Percentiles rank a stretch among this genome's conserved stretches.
phyloP scores from a whole-genome alignment of 83 land plant genomes.

The Diphasiastrum complanatum region DNA sequence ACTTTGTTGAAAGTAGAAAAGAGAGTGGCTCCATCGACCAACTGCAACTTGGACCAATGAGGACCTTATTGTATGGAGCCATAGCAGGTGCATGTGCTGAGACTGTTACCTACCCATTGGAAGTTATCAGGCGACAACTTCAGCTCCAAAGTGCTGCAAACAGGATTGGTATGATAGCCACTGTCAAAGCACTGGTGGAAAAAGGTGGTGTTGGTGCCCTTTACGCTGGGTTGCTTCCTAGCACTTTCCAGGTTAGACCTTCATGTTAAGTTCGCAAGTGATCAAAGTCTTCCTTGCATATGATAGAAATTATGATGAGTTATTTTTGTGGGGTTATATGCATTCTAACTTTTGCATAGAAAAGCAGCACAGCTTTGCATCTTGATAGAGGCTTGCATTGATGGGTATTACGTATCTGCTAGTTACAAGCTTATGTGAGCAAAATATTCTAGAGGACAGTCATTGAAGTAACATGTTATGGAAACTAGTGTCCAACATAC shows the following conservation, averaged over 20 bases:
- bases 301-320: no score
- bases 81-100: conserved; percentile 81
- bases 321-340: no score
- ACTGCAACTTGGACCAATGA: conserved; percentile 63
- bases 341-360: no score
- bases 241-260: conserved; percentile 88
- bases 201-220: conserved; percentile 73
- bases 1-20: conserved; percentile 37
- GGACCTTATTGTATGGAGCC: conserved; percentile 79
- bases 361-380: no score
- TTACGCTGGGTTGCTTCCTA: conserved; percentile 75
- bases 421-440: no score
- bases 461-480: no score
- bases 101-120: conserved; percentile 84
- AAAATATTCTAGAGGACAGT: no score
- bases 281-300: no score
- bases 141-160: conserved; percentile 61
- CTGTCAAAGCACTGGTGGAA: conserved; percentile 52
- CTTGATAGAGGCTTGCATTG: no score
- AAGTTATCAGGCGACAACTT: conserved; percentile 80
- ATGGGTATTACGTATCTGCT: no score
- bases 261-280: no score
- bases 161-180: conserved; percentile 51
- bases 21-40: conserved; percentile 18
- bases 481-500: no score